Percentiles rank a stretch among this genome's conserved stretches.
Conservation (phyloP, 495 filamentous ascomycete genomes). For the Astrothelium subdiscretum region DNA sequence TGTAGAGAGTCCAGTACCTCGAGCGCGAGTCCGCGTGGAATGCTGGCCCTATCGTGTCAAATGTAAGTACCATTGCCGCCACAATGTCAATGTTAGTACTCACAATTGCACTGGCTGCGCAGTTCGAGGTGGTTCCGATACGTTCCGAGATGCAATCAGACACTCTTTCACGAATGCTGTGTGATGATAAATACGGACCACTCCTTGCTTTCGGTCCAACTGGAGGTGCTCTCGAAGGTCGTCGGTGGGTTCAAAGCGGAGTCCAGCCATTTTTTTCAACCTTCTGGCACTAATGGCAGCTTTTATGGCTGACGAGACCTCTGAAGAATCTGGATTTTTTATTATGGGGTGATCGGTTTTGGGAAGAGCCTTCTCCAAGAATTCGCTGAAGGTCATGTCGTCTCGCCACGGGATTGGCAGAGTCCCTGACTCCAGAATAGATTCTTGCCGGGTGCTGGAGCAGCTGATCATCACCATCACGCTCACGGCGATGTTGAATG, state of each 20-base stretch:
- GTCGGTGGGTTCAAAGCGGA: conserved; percentile 25
- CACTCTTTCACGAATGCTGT: conserved; percentile 27
- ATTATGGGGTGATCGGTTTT: conserved; percentile 22
- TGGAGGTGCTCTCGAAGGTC: conserved; percentile 26
- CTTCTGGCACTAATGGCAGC: conserved; percentile 21
- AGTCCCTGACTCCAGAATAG: conserved; percentile 19
- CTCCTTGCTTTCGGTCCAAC: conserved; percentile 20
- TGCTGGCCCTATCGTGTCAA: conserved; percentile 8
- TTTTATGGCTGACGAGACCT: conserved; percentile 13
- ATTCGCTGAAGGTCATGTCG: conserved; percentile 17
- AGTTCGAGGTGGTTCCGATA: neutral
- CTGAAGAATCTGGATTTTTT: conserved; percentile 13
- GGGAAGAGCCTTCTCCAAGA: conserved; percentile 20
- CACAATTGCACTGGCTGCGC: neutral
- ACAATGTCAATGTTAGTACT: neutral
- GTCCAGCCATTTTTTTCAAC: conserved; percentile 21
- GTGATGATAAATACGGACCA: conserved; percentile 25
- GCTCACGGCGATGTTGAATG: conserved; percentile 25
- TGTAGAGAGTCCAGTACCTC: conserved; percentile 28
- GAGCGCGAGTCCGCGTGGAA: conserved; percentile 26
- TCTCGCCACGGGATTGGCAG: conserved; percentile 16
- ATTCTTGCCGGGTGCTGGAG: conserved; percentile 13
- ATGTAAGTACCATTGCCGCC: neutral
- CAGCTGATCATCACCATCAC: conserved; percentile 29
- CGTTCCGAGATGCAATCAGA: conserved; percentile 19